Evolutionary conservation across 768 basidiomycete species (phyloP), one percentile per base, ranked within the genome.

Genomic region (Tephrocybe sp.): DNA sequence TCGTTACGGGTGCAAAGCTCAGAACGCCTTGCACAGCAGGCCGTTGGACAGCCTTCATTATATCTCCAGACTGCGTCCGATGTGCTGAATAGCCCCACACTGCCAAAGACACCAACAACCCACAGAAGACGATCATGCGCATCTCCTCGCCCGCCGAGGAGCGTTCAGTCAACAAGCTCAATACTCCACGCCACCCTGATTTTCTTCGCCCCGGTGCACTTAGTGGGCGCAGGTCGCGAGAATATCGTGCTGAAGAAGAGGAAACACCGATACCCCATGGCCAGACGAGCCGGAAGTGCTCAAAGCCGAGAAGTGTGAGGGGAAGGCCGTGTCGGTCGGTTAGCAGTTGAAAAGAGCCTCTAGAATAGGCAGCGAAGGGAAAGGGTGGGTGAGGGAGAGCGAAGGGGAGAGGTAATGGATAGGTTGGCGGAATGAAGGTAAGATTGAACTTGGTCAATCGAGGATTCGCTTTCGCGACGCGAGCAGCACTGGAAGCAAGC

Each of bases 61-160:
- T 18, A n/a, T 45, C 50, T 22, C 45, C 38, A 25, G 21, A 19
- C 43, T 9, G 47, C 8, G 51, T 38, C 25, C 49, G 33, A 45
- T 55, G 58, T 29, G 49, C 58, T 46, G 55, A 50, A 52, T 79
- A 72, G 22, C 76, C 80, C 74, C 79, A 79, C 23, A 69, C 61
- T 2, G 82, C 78, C 50, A 83, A 64, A 42, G 68, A 61, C 15
- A 79, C 68, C 49, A 84, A 56, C 53, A 77, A 59, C 39, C 69
- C 61, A 55, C 77, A 82, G 57, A 82, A 80, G 40, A 78, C 19
- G 30, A 83, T 71, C 74, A 84, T 70, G 53, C 83, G 71, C 62
- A 78, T 74, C 64, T 88, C 86, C 60, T 88, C 83, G 5, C 86
- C 86, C 19, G 86, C 86, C 1, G 76, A 64, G 16, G 80, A 80